These are phyloP conservation scores for Psilocybe subaeruginosa DNA, from an alignment of 768 basidiomycete species.

Conservation along the genomic window DNA sequence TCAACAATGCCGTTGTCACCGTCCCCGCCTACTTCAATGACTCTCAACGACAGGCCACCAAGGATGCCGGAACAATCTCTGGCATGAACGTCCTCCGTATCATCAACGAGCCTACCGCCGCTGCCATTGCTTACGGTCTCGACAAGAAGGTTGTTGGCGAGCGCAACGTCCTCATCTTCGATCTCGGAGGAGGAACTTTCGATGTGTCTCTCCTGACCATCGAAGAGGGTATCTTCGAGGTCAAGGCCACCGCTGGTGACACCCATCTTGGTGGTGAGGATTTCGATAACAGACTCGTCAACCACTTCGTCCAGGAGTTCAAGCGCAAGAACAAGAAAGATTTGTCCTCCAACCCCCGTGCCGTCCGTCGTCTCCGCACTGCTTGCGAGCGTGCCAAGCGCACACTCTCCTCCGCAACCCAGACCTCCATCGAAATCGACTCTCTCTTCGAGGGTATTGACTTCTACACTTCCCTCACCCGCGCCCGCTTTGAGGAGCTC, in stretches of 20 bases:
- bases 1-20: conserved; percentile 93
- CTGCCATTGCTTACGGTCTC: conserved; percentile 97
- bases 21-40: conserved; percentile 99
- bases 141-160: conserved; percentile 92
- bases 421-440: conserved; percentile 98
- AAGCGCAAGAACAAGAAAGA: conserved; percentile 99
- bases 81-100: conserved; percentile 97
- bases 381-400: conserved; percentile 99
- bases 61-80: conserved; percentile 94
- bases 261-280: conserved; percentile 98
- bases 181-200: conserved; percentile 98
- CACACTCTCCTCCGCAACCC: conserved; percentile 94
- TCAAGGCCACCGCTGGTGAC: conserved; percentile 98
- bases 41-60: conserved; percentile 97
- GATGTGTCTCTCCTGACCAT: conserved; percentile 97
- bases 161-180: conserved; percentile 96
- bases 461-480: conserved; percentile 97
- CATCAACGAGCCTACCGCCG: conserved; percentile 98
- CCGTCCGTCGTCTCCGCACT: conserved; percentile 95
- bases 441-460: conserved; percentile 97
- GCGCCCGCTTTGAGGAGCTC: conserved; percentile 96
- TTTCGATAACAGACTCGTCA: conserved; percentile 97
- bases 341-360: conserved; percentile 89
- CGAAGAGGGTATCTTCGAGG: conserved; percentile 97
- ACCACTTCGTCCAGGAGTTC: conserved; percentile 96